These are phyloP conservation scores for Clitoria ternatea DNA, from an alignment of 306 rosid species.

Conservation along the genomic window DNA sequence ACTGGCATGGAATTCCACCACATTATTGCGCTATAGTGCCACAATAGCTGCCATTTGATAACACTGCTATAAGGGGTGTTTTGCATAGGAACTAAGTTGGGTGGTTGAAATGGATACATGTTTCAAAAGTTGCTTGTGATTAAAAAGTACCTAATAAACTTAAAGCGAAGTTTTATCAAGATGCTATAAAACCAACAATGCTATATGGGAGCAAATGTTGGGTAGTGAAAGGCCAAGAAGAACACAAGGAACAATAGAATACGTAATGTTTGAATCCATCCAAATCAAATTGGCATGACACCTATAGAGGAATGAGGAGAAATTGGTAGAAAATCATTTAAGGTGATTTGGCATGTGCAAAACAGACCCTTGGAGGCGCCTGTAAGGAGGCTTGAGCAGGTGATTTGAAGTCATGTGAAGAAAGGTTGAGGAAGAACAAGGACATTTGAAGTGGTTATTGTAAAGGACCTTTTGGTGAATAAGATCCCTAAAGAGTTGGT, in stretches of 20 bases:
- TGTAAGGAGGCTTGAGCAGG: not conserved
- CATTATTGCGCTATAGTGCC: too few species aligned
- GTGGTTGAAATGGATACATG: not conserved
- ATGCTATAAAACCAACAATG: too few species aligned
- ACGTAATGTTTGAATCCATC: not conserved
- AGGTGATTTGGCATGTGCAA: not conserved
- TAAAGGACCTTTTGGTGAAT: not conserved
- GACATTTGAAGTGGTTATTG: not conserved
- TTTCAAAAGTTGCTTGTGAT: not conserved
- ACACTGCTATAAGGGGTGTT: not conserved
- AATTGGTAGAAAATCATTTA: not conserved
- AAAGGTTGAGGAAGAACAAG: not conserved
- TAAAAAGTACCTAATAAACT: not conserved
- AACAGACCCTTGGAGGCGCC: not conserved
- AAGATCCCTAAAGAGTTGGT: not conserved
- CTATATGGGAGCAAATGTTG: too few species aligned
- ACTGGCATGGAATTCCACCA: too few species aligned
- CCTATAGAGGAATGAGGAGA: not conserved
- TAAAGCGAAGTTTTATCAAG: not conserved
- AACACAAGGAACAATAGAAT: not conserved
- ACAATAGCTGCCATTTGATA: too few species aligned
- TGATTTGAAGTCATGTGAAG: not conserved
- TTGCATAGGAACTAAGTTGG: not conserved
- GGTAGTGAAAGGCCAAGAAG: too few species aligned
- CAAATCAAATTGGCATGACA: too few species aligned